Evolutionary conservation across 176 grass and related monocot species (phyloP), one percentile per base, ranked within the genome.

Genomic region (Pontederia paniculata): DNA sequence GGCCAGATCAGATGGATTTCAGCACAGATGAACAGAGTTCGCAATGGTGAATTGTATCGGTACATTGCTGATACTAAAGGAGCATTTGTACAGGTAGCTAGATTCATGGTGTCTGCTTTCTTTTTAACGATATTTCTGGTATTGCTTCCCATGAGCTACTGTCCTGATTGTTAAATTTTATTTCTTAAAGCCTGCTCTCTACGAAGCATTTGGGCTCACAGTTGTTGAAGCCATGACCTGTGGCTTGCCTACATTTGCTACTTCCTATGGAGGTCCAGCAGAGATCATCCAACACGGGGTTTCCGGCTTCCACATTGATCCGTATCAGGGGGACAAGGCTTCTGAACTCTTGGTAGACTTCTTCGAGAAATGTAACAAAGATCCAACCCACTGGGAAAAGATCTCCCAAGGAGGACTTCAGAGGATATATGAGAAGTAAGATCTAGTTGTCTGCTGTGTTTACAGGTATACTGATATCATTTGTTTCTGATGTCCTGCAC

Each of bases 1-100:
- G 91, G 91, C 22, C 91, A 96, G 67, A 87, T 96, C 47, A 77
- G 91, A 42, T 96, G 91, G 91, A 96, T 96, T 71, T 96, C 91
- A 0, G 91, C 91, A 55, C 91, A 96, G 80, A 96, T 96, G 91
- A 86, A 96, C 71, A 76, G 85, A 20, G 66, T 83, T 49, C 91
- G 85, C 22, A 96, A 96, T 0, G 85, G 63, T 0, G 91, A 96
- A 74, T 46, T 96, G 63, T 96, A 96, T 71, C 85, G 91, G 45
- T 86, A 78, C 74, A 87, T 96, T 44, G 85, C 81, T 46, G 91
- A 96, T 64, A 86, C 79, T 21, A 87, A 81, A 79, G 91, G 91
- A 68, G 91, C 53, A 51, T 96, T 96, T 22, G 85, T 96, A 47
- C 91, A 95, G 85, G 89, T 95, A 80, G 41, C 7, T 21, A 23